phyloP scores from a whole-genome alignment of 2,329 filamentous ascomycete species.

The Fusarium globosum region DNA sequence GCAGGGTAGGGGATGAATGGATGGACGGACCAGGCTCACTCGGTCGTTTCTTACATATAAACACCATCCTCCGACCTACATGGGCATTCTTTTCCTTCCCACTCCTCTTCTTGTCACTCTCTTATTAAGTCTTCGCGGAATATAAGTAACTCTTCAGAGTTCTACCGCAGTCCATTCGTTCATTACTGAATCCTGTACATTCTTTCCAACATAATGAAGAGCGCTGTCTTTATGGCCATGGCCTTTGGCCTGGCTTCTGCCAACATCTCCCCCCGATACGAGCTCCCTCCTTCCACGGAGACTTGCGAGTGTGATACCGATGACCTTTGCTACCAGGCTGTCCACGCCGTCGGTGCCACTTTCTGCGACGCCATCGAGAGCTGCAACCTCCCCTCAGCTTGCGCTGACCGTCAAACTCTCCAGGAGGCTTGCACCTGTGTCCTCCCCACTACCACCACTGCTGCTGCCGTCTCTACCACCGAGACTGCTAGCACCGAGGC shows the following conservation, averaged over 20 bases:
- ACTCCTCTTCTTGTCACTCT: constrained; percentile 35
- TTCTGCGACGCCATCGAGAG: not conserved
- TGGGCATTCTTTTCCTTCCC: not conserved
- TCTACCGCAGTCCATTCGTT: constrained; percentile 46
- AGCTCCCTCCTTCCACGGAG: not conserved
- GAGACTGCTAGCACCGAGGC: constrained; percentile 15
- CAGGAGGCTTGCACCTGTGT: not conserved
- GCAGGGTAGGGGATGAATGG: constrained; percentile 17
- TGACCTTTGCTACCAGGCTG: constrained; percentile 12
- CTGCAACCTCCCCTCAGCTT: not conserved
- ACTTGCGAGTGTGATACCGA: constrained; percentile 14
- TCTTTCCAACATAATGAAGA: constrained; percentile 49
- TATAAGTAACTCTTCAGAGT: constrained; percentile 40
- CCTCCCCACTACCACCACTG: not conserved
- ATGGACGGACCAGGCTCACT: not conserved
- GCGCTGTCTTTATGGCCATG: constrained; percentile 44
- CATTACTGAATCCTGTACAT: constrained; percentile 43
- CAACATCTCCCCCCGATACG: not conserved
- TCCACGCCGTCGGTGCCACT: rapidly evolving
- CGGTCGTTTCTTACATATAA: constrained; percentile 37
- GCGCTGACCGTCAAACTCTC: not conserved
- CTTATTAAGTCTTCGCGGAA: constrained; percentile 30
- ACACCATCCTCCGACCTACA: constrained; percentile 24
- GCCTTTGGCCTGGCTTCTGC: constrained; percentile 46
- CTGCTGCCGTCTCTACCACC: not conserved